Evolutionary conservation across 495 filamentous ascomycete genomes (phyloP), one percentile per base, ranked within the genome.

Genomic region (Astrothelium subdiscretum): DNA sequence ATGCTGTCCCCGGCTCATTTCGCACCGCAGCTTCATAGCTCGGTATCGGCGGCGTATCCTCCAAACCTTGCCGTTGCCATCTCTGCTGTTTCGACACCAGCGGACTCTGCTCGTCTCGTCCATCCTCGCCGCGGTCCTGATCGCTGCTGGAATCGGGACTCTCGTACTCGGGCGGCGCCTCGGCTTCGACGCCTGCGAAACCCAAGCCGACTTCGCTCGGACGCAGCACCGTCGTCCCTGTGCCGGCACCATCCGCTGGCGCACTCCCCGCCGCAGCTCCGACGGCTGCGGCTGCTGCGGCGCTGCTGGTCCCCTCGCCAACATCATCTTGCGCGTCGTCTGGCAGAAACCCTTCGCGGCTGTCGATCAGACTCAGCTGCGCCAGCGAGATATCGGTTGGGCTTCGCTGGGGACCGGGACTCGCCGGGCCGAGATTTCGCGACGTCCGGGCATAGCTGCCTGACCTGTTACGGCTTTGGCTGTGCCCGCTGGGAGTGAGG

Each of bases 381-480:
- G 94, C 91, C 29, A 98, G 84, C 3, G 91, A 96, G 62, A 98
- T 98, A 70, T 98, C 94, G 29, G 92, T 97, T n/a, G 94, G 91
- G 66, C 87, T 91, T 59, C 94, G 85, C 48, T 89, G 79, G 1
- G 94, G 94, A 0, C 95, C 94, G 2, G 94, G 95, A 68, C 91
- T 96, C 31, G 85, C 86, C 0, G 92, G 88, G 31, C 71, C 72
- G 29, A 68, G 61, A 27, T 65, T 65, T 63, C 84, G 81, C 43
- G 78, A 75, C 15, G 81, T 79, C 40, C 85, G 77, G 27, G 71
- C 76, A 29, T 54, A 29, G 48, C 48, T 54, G 8, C 48, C 48
- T 24, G 24, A n/a, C 6, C 48, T 26, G 5, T 10, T 29, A 29
- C 20, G 48, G 48, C 48, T 24, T 8, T 8, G 48, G 5, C 48